Conservation (phyloP, 1,139 yeast genomes). For the Blastobotrys petasosporus region DNA sequence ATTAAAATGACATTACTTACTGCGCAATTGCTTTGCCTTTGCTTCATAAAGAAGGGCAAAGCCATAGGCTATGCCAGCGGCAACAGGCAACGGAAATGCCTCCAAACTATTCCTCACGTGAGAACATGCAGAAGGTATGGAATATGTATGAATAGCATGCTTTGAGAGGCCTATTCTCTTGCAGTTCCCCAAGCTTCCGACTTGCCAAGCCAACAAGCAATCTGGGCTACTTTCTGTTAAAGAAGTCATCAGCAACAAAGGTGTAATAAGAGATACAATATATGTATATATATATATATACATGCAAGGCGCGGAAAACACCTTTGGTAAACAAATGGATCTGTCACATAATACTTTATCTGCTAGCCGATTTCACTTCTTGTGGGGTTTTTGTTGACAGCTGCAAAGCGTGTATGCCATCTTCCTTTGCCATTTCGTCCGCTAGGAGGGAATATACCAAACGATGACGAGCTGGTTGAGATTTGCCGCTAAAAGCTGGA, state of each 20-base stretch:
- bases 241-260: neutral
- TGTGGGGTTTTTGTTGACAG: conserved; percentile 72
- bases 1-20: no score
- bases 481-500: conserved; percentile 58
- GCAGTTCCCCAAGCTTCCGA: neutral
- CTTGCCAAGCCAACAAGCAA: neutral
- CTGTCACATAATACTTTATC: neutral
- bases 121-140: no score
- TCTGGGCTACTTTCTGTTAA: neutral
- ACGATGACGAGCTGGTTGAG: conserved; percentile 74
- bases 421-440: conserved; percentile 59
- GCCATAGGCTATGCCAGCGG: no score
- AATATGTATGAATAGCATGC: no score
- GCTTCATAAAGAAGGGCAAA: no score
- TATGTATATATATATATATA: neutral
- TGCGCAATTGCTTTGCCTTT: no score
- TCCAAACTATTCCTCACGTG: no score
- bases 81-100: no score
- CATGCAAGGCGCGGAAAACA: neutral
- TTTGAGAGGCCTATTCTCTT: no score
- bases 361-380: conserved; percentile 39
- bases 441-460: conserved; percentile 61
- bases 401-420: conserved; percentile 85
- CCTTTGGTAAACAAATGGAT: neutral
- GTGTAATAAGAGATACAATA: neutral